phyloP scores from a whole-genome alignment of 75 land plant genomes.

The Larix kaempferi region DNA sequence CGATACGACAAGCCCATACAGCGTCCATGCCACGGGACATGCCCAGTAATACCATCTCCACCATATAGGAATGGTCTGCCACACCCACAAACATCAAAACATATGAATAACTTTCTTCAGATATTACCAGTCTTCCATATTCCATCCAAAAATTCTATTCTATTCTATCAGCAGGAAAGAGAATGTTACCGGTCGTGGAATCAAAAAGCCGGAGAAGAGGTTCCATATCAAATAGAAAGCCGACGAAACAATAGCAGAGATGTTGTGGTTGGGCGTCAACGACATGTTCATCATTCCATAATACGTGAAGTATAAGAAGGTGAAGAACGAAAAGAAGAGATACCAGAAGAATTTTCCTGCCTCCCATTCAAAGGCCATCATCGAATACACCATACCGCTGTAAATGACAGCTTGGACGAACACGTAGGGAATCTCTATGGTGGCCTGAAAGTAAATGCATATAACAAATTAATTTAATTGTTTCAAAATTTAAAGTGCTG shows the following conservation, averaged over 20 bases:
- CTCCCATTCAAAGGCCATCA: slow-evolving; percentile 86
- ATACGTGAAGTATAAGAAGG: slow-evolving; percentile 83
- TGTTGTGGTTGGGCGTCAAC: slow-evolving; percentile 71
- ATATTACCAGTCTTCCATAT: no score
- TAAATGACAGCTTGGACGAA: slow-evolving; percentile 65
- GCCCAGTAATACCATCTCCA: slow-evolving; percentile 92
- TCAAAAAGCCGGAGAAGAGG: slow-evolving; percentile 78
- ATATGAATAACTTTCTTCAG: no score
- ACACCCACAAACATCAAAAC: no score
- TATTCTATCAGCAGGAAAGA: no score
- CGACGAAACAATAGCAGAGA: slow-evolving; percentile 69
- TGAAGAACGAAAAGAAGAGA: slow-evolving; percentile 73
- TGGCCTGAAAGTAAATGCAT: slow-evolving; percentile 42
- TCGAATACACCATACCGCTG: slow-evolving; percentile 67
- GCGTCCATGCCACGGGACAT: slow-evolving; percentile 69
- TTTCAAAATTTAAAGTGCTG: no score
- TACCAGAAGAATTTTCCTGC: slow-evolving; percentile 85
- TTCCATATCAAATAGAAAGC: slow-evolving; percentile 80
- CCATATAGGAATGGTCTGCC: slow-evolving; percentile 69
- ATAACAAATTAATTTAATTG: no score
- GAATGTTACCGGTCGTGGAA: slow-evolving; percentile 65
- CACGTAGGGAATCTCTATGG: slow-evolving; percentile 74
- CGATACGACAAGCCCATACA: slow-evolving; percentile 66
- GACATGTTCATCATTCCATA: slow-evolving; percentile 92
- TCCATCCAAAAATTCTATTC: no score